Evolutionary conservation across 257 asterid species (phyloP).

Genomic region (Plantago ovata): DNA sequence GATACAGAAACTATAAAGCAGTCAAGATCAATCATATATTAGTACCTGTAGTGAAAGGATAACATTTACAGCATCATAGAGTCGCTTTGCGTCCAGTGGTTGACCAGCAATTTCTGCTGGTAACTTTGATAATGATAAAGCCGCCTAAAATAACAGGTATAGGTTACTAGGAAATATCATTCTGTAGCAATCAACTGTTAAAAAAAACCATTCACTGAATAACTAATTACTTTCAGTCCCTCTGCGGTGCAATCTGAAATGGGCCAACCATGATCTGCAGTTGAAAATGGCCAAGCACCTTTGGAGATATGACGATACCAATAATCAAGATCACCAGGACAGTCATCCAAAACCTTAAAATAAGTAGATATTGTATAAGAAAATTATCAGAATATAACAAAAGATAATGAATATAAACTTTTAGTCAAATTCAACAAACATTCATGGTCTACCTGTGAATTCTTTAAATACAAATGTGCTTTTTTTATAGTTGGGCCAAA

Average conservation of each 20-base stretch:
- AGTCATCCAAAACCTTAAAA: constrained; percentile 72
- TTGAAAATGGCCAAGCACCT: constrained; percentile 99
- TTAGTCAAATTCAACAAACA: constrained; percentile 15
- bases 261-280: constrained; percentile 99
- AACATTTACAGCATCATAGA: constrained; percentile 89
- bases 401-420: constrained; percentile 9
- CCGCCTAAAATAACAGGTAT: constrained; percentile 49
- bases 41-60: constrained; percentile 87
- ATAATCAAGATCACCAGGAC: constrained; percentile 71
- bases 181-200: constrained; percentile 3
- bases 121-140: constrained; percentile 59
- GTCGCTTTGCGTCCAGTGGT: constrained; percentile 54
- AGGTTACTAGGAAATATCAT: constrained; percentile 16
- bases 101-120: constrained; percentile 74
- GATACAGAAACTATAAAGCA: background rate
- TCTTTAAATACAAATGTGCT: constrained; percentile 68
- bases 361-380: constrained; percentile 15
- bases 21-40: no score
- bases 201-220: constrained; percentile 21
- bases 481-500: constrained; percentile 62
- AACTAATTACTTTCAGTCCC: constrained; percentile 70
- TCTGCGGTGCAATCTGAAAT: constrained; percentile 99
- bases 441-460: constrained; percentile 61
- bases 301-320: constrained; percentile 98
- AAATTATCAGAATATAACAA: constrained; percentile 13